Evolutionary conservation across 495 filamentous ascomycete species (phyloP).

Genomic region (Penicillium alfredii): DNA sequence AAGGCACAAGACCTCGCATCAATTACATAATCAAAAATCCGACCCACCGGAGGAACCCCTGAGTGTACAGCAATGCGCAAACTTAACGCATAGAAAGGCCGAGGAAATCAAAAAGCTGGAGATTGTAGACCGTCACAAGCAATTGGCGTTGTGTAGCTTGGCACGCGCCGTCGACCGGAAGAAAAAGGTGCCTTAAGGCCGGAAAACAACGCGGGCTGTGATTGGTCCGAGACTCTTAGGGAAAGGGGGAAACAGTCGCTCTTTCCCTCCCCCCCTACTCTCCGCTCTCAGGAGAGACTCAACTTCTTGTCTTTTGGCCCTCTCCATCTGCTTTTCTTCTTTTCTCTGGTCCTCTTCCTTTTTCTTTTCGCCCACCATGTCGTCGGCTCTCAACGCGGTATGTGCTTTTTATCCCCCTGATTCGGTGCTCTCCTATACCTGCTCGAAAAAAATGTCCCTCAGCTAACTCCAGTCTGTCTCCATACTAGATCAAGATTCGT

Average conservation of each 20-base stretch:
- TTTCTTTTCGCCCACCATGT: constrained; percentile 44
- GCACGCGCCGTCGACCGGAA: no score
- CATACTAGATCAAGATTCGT: constrained; percentile 79
- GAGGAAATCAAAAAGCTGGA: no score
- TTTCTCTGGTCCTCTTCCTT: constrained; percentile 16
- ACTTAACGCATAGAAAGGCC: no score
- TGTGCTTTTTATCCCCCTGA: constrained; percentile 41
- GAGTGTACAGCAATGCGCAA: constrained; percentile 13
- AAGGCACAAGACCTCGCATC: not conserved
- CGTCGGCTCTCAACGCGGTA: constrained; percentile 58
- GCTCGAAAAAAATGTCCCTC: constrained; percentile 15
- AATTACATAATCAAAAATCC: not conserved
- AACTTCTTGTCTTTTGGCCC: constrained; percentile 14
- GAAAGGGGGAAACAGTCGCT: constrained; percentile 32
- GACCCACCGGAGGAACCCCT: not conserved
- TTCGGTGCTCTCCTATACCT: constrained; percentile 26
- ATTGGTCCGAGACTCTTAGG: constrained; percentile 21
- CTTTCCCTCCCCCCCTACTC: constrained; percentile 15
- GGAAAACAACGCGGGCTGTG: constrained; percentile 18
- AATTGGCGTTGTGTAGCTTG: no score
- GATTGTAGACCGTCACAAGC: no score
- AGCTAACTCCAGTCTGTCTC: constrained; percentile 21
- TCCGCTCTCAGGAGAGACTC: constrained; percentile 12
- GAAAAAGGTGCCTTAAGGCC: no score
- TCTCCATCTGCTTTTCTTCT: constrained; percentile 8